Evolutionary conservation across 768 basidiomycete genomes (phyloP).

Genomic region (Postia placenta): DNA sequence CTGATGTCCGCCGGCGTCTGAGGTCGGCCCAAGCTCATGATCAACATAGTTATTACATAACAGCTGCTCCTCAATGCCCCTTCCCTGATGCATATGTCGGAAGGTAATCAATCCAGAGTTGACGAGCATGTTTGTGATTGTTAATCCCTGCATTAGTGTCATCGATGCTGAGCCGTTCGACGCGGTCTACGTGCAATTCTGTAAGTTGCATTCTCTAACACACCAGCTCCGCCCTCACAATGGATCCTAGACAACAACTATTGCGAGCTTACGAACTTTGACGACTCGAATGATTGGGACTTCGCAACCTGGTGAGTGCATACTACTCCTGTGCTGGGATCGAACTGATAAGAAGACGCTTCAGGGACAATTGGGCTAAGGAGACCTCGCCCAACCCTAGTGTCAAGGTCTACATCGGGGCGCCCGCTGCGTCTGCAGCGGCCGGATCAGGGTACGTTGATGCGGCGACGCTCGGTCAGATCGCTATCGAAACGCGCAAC

Average conservation of each 20-base stretch:
- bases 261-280: conserved; percentile 47
- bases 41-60: conserved; percentile 57
- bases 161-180: conserved; percentile 61
- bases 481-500: conserved; percentile 43
- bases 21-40: too few relatives aligned
- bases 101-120: conserved; percentile 10
- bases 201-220: conserved; percentile 24
- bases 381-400: conserved; percentile 50
- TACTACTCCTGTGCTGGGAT: background rate
- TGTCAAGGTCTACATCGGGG: conserved; percentile 62
- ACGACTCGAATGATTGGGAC: conserved; percentile 43
- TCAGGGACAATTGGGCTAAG: conserved; percentile 62
- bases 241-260: conserved; percentile 43
- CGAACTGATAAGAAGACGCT: background rate
- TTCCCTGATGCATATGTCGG: conserved; percentile 63
- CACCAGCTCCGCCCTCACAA: background rate
- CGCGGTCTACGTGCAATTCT: conserved; percentile 71
- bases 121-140: background rate
- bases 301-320: conserved; percentile 44
- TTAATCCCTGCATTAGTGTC: conserved; percentile 26
- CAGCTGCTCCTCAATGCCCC: conserved; percentile 62
- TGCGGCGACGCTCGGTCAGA: conserved; percentile 38
- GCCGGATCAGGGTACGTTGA: conserved; percentile 54
- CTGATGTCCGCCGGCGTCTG: too few relatives aligned
- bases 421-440: conserved; percentile 50